A percentile compares a stretch with the other conserved stretches of the same genome.
These are phyloP conservation scores for Filobasidium floriforme DNA, from an alignment of 768 basidiomycete genomes.

Conservation along the genomic window DNA sequence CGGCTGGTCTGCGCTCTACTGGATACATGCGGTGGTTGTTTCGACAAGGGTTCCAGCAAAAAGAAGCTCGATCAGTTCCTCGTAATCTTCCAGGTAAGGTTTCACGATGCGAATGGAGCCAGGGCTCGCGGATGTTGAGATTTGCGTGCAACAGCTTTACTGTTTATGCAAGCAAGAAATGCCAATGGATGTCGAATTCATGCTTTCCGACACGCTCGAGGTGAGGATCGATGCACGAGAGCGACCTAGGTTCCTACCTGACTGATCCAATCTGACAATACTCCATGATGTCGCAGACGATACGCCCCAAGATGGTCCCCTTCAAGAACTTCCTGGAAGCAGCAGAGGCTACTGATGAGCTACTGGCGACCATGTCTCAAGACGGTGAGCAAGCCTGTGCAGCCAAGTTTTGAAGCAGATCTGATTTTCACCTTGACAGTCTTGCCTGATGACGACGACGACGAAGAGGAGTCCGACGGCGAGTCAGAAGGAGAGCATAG, in stretches of 20 bases:
- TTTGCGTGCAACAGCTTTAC: conserved; percentile 55
- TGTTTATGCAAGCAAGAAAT: conserved; percentile 75
- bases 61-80: conserved; percentile 90
- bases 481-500: conserved; percentile 25
- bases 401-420: not conserved
- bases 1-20: conserved; percentile 83
- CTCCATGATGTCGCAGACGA: conserved; percentile 63
- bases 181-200: conserved; percentile 98
- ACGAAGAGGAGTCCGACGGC: conserved; percentile 56
- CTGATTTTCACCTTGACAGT: not conserved
- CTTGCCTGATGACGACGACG: conserved; percentile 45
- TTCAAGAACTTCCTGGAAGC: conserved; percentile 77
- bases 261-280: not conserved
- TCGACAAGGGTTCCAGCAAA: conserved; percentile 84
- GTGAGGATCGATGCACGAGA: conserved; percentile 47
- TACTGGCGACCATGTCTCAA: conserved; percentile 65
- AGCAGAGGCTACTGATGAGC: conserved; percentile 77
- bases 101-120: conserved; percentile 14
- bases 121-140: conserved; percentile 39
- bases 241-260: not conserved
- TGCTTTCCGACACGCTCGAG: conserved; percentile 89
- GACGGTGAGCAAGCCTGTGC: conserved; percentile 44
- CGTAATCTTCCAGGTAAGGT: conserved; percentile 76
- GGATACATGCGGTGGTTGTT: conserved; percentile 95
- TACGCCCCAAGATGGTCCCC: conserved; percentile 71